Evolutionary conservation across 305 asterid genomes (phyloP), one percentile per base, ranked within the genome.

Genomic region (Fraxinus dipetala): DNA sequence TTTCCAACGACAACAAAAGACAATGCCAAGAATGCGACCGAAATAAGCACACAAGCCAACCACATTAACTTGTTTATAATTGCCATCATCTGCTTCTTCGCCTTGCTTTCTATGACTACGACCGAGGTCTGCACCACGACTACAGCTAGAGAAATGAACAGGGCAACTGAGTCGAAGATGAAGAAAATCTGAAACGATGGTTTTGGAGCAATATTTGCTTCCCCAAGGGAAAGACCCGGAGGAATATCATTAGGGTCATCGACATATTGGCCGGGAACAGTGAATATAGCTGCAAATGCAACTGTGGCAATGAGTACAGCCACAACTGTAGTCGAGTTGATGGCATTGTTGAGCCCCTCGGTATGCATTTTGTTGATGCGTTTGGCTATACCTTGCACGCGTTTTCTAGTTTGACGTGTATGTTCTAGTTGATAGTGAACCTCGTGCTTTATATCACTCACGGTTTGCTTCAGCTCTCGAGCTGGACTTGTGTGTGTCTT

Each of bases 291-390:
- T 45, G 81, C 87, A 48, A 85, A 85, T 9, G 87, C 85, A 13
- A 85, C 87, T 0, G 87, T 85, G 31, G 87, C 85, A 73, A 85
- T 85, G 59, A 85, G 85, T 5, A 85, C 87, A 7, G 87, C 87
- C 1, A 82, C 87, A 32, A 85, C 85, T 0, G 87, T 85, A n/a
- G 87, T 82, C 18, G 87, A 85, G 76, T 75, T 85, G 28, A 85
- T 85, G 48, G 87, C 87, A 18, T 85, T 85, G 76, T 75, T 85
- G 56, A 85, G 87, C 45, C 87, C 87, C 77, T 85, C 81, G 2
- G 78, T 56, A 0, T 85, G 85, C 85, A 85, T 81, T 80, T 85
- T 85, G 83, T 82, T 45, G 74, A 85, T 78, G 34, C 85, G 87
- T 9, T 85, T 85, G 38, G 83, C 87, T 28, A 85, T 85, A 26